Conservation (phyloP, 2,329 filamentous ascomycete species). For the Colletotrichum sp. region DNA sequence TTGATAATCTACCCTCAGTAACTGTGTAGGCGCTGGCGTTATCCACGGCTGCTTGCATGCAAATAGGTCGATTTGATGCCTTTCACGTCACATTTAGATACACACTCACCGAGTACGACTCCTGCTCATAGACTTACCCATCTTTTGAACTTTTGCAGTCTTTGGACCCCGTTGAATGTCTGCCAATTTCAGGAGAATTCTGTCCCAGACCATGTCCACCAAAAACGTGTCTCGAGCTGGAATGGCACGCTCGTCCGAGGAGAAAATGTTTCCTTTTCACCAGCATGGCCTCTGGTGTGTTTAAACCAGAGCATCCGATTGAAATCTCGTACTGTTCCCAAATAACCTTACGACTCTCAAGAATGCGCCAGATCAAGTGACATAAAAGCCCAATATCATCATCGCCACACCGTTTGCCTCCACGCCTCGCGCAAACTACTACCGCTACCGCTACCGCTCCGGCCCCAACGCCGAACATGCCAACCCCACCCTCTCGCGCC, state of each 20-base stretch:
- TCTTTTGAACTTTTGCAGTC: background rate
- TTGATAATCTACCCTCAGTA: background rate
- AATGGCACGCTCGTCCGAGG: background rate
- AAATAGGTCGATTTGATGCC: background rate
- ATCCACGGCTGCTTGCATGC: background rate
- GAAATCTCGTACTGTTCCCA: too few relatives aligned
- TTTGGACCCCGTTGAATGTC: fast-evolving
- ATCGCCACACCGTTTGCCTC: fast-evolving
- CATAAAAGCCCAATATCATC: too few relatives aligned
- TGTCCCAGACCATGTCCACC: fast-evolving
- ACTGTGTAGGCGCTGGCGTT: background rate
- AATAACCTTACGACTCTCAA: too few relatives aligned
- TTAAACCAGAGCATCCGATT: background rate
- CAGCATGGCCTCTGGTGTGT: fast-evolving
- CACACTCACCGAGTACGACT: background rate
- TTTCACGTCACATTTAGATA: background rate
- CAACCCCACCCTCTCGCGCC: background rate
- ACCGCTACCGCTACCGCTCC: background rate
- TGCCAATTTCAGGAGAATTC: background rate
- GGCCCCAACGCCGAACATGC: background rate
- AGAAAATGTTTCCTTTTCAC: fast-evolving
- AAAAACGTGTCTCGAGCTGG: background rate
- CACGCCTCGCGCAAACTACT: background rate
- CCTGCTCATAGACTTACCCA: background rate
- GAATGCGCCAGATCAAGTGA: too few relatives aligned